A percentile compares a stretch with the other conserved stretches of the same genome.
phyloP scores from a whole-genome alignment of 179 eudicot genomes.

The Corrigiola litoralis region DNA sequence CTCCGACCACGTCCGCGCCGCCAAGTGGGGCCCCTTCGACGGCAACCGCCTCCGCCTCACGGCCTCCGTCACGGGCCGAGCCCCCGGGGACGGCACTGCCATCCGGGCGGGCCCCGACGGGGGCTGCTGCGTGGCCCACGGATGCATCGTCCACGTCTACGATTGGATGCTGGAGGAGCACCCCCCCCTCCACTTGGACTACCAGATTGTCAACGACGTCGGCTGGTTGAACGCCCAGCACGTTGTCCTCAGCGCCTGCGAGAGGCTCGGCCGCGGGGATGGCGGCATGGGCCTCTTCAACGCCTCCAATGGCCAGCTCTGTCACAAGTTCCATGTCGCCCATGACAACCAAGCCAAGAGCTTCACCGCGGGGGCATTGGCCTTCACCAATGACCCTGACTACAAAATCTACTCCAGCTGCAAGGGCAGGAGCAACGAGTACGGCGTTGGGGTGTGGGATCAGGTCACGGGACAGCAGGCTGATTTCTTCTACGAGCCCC shows the following conservation, averaged over 20 bases:
- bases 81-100: slow-evolving; percentile 83
- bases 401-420: slow-evolving; percentile 65
- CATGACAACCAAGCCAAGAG: slow-evolving; percentile 60
- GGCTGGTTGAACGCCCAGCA: slow-evolving; percentile 54
- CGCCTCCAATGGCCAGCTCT: slow-evolving; percentile 41
- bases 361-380: slow-evolving; percentile 80
- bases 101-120: slow-evolving; percentile 83
- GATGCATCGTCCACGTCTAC: slow-evolving; percentile 78
- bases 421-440: slow-evolving; percentile 81
- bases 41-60: slow-evolving; percentile 51
- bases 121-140: slow-evolving; percentile 85
- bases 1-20: slow-evolving; percentile 55
- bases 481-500: slow-evolving; percentile 82
- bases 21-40: slow-evolving; percentile 76
- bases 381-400: slow-evolving; percentile 31
- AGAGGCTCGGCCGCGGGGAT: slow-evolving; percentile 53
- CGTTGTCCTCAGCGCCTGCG: slow-evolving; percentile 61
- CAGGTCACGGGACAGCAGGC: slow-evolving; percentile 63
- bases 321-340: slow-evolving; percentile 47
- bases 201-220: slow-evolving; percentile 73
- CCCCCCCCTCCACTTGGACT: slow-evolving; percentile 65
- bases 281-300: slow-evolving; percentile 76
- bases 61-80: slow-evolving; percentile 51
- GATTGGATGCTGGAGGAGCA: slow-evolving; percentile 82
- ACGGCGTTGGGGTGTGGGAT: slow-evolving; percentile 89